Conservation (phyloP, 2,329 filamentous ascomycete species). For the Phialophora tarda region DNA sequence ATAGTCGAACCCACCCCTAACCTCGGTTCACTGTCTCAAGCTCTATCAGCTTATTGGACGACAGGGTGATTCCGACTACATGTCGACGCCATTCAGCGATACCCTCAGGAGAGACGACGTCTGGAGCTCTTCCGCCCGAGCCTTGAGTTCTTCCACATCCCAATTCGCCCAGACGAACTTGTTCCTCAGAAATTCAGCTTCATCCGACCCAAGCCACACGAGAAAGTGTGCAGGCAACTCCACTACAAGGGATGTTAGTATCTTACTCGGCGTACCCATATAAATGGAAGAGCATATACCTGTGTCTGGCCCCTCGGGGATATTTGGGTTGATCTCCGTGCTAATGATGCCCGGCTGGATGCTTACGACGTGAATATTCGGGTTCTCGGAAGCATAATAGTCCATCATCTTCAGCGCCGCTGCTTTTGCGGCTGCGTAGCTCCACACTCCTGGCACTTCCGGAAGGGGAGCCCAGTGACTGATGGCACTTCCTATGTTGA, state of each 20-base stretch:
- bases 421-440: not conserved
- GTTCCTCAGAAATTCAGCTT: constrained; percentile 55
- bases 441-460: constrained; percentile 3
- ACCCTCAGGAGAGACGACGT: constrained; percentile 24
- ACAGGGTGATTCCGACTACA: too few species aligned
- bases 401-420: not conserved
- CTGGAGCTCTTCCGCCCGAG: constrained; percentile 45
- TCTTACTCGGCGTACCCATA: constrained; percentile 41
- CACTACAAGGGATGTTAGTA: constrained; percentile 40
- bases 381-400: not conserved
- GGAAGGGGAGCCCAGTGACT: not conserved
- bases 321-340: constrained; percentile 19
- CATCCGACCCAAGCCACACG: constrained; percentile 53
- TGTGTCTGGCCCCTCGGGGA: constrained; percentile 2
- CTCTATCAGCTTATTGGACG: too few species aligned
- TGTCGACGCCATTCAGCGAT: constrained; percentile 10
- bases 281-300: not conserved
- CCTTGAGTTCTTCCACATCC: constrained; percentile 59
- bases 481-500: not conserved
- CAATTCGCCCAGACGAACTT: constrained; percentile 58
- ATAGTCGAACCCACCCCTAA: too few species aligned
- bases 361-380: constrained; percentile 43
- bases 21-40: too few species aligned
- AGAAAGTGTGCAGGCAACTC: constrained; percentile 52
- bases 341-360: constrained; percentile 50